A percentile compares a stretch with the other conserved stretches of the same genome.
Conservation (phyloP, 1,284 basidiomycete species). For the Pisolithus thermaeus region DNA sequence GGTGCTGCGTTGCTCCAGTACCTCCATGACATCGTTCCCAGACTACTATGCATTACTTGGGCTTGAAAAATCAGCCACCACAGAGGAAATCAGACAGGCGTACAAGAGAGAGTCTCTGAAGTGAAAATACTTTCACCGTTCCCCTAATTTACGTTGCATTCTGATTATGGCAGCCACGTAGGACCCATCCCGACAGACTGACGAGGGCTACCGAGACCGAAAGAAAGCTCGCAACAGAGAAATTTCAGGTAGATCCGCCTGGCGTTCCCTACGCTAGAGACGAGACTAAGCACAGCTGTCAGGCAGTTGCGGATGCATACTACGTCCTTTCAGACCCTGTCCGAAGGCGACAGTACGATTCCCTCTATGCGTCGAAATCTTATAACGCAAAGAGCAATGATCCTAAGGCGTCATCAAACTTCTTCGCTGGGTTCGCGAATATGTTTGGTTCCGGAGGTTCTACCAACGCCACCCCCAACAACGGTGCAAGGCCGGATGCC, state of each 20-base stretch:
- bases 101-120: conserved; percentile 81
- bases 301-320: conserved; percentile 94
- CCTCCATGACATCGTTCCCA: conserved; percentile 58
- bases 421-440: conserved; percentile 73
- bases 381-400: conserved; percentile 48
- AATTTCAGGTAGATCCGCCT: conserved; percentile 58
- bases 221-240: conserved; percentile 71
- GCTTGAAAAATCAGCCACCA: conserved; percentile 52
- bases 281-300: conserved; percentile 1
- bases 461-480: conserved; percentile 25
- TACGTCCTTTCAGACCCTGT: conserved; percentile 86
- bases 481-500: conserved; percentile 60
- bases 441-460: conserved; percentile 49
- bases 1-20: conserved; percentile 2
- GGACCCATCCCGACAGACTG: conserved; percentile 87
- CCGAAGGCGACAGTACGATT: conserved; percentile 79
- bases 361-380: conserved; percentile 50
- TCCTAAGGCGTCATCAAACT: conserved; percentile 63
- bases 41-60: conserved; percentile 71
- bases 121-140: conserved; percentile 19
- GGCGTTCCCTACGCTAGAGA: background rate
- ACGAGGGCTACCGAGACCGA: conserved; percentile 70
- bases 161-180: conserved; percentile 26
- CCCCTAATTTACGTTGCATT: conserved; percentile 9
- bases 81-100: conserved; percentile 73